A percentile compares a stretch with the other conserved stretches of the same genome.
phyloP scores from a whole-genome alignment of 148 eudicot species.

The Fallopia convolvulus region DNA sequence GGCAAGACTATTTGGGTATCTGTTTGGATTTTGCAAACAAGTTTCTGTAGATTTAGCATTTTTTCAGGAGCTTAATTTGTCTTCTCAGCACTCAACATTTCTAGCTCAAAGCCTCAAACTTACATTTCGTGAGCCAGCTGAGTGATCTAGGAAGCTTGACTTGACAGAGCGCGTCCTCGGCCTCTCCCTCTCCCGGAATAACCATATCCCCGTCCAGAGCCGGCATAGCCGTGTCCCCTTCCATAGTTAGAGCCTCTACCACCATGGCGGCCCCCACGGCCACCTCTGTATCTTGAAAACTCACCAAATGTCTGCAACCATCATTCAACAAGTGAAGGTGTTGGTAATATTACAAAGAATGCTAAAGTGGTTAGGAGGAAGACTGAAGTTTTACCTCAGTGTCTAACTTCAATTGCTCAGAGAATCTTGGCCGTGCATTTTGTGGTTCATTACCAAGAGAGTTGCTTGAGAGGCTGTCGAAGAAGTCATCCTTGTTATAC shows the following conservation, averaged over 20 bases:
- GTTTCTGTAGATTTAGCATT: neutral
- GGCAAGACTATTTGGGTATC: neutral
- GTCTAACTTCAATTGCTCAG: constrained; percentile 82
- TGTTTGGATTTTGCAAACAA: neutral
- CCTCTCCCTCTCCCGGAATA: constrained; percentile 7
- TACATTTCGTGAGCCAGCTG: neutral
- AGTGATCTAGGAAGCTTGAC: neutral
- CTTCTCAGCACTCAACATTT: neutral
- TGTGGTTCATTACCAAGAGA: constrained; percentile 29
- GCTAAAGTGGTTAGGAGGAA: neutral
- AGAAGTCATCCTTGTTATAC: constrained; percentile 83
- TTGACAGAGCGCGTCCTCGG: neutral
- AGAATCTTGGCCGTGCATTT: constrained; percentile 58
- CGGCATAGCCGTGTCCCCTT: neutral
- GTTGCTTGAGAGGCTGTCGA: constrained; percentile 70
- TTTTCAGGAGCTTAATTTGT: neutral
- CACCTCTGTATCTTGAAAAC: constrained; percentile 54
- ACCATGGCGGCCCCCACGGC: constrained; percentile 14
- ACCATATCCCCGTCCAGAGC: constrained; percentile 9
- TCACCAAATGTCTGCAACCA: constrained; percentile 72
- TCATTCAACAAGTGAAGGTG: neutral
- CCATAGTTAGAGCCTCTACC: constrained; percentile 11
- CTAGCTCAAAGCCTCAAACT: neutral
- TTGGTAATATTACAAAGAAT: neutral
- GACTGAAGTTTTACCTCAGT: constrained; percentile 48